Conservation (phyloP, 2,329 filamentous ascomycete species). For the Pseudovirgaria hyperparasitica region DNA sequence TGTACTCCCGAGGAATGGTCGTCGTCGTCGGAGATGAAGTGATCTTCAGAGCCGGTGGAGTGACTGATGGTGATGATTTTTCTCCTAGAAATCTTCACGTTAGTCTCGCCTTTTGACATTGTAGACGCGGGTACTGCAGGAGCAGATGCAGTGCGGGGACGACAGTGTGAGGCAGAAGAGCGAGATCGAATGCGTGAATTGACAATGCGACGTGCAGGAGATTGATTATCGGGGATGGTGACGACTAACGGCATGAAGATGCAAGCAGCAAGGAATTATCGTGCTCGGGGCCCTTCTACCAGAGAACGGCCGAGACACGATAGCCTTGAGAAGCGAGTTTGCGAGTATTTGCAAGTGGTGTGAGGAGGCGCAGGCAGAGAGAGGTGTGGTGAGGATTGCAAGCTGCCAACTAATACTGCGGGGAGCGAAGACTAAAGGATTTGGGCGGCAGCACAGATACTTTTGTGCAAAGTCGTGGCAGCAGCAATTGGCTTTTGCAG, state of each 20-base stretch:
- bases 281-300: constrained; percentile 24
- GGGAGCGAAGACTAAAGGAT: too few species aligned
- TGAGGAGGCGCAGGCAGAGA: background rate
- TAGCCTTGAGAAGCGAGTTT: constrained; percentile 12
- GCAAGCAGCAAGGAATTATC: constrained; percentile 15
- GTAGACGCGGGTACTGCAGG: constrained; percentile 17
- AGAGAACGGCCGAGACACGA: constrained; percentile 26
- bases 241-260: constrained; percentile 31
- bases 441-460: too few species aligned
- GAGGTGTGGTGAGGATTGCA: too few species aligned
- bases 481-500: too few species aligned
- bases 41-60: constrained; percentile 21
- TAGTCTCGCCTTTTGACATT: constrained; percentile 20
- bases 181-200: constrained; percentile 12
- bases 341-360: too few species aligned
- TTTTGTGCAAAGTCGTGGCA: too few species aligned
- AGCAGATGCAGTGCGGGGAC: constrained; percentile 14
- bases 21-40: constrained; percentile 16
- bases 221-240: constrained; percentile 22
- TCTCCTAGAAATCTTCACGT: constrained; percentile 23
- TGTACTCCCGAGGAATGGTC: constrained; percentile 20
- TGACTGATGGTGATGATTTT: constrained; percentile 27
- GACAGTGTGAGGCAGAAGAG: constrained; percentile 8
- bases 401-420: too few species aligned
- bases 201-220: constrained; percentile 12